Evolutionary conservation across 371 early-diverging fungal species (phyloP), one percentile per base, ranked within the genome.

Genomic region (Mucor piriformis): DNA sequence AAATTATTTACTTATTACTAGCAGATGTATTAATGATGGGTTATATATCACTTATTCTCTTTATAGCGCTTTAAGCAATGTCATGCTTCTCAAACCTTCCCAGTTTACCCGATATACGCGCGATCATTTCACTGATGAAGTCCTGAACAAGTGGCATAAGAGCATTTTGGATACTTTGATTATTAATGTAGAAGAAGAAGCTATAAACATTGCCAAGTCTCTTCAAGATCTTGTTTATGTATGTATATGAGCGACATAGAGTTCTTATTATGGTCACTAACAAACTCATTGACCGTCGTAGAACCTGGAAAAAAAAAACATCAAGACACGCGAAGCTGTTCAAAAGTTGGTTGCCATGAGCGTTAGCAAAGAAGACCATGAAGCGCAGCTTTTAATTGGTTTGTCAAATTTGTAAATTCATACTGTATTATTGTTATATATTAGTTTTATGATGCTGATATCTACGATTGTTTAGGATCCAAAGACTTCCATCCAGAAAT

Each of bases 391-490:
- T 35, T 59, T 55, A 42, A 42, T 64, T 58, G 56, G 59, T 6
- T 29, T 64, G 8, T 37, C 65, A 51, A 64, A 59, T 32, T 34
- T 57, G 63, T 59, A 64, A 64, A 48, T 51, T 59, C 42, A 48
- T 44, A n/a, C 54, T 54, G 43, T 58, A 46, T 50, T 15, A 40
- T 16, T 40, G 16, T 40, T 40, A 16, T 40, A 59, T 54, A 49
- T 49, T 29, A 49, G 8, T 29, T 29, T 1, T 48, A 57, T 57
- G 32, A 52, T 59, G 13, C 40, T 54, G n/a, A 54, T 46, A 57
- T 58, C 20, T 37, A 24, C 35, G 25, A 59, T 48, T 24, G 38
- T 47, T 59, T 54, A 66, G 66, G 43, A 58, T 67, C 32, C 63
- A 61, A 40, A 62, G 52, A 25, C 47, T 67, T 29, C 59, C 63